These are phyloP conservation scores for Aspergillus cejpii DNA, from an alignment of 2,329 filamentous ascomycete genomes.

Conservation along the genomic window DNA sequence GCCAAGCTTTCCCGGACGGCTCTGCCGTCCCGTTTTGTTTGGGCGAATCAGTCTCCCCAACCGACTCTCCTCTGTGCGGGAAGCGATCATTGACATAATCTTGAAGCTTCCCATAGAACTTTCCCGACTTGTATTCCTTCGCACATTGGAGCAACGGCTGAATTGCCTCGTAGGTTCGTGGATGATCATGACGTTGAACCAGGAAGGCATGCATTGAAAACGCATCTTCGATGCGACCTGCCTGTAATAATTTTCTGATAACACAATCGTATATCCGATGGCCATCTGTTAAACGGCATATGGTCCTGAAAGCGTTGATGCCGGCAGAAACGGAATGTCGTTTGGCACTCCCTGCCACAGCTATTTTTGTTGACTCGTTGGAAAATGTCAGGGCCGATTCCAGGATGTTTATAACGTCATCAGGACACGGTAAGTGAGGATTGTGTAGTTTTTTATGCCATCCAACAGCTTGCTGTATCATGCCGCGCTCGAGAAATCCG, in stretches of 20 bases:
- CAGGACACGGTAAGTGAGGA: constrained; percentile 26
- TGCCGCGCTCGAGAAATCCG: constrained; percentile 28
- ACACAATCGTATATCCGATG: constrained; percentile 41
- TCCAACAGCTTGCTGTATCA: constrained; percentile 26
- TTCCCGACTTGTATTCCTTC: constrained; percentile 25
- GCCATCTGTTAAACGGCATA: constrained; percentile 37
- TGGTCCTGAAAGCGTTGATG: constrained; percentile 34
- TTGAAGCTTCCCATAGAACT: constrained; percentile 21
- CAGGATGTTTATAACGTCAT: constrained; percentile 29
- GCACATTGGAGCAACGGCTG: constrained; percentile 39
- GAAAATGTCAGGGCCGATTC: constrained; percentile 21
- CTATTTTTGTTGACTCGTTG: constrained; percentile 16
- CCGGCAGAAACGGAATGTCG: constrained; percentile 15
- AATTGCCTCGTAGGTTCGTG: constrained; percentile 33
- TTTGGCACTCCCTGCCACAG: constrained; percentile 5
- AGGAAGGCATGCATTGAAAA: constrained; percentile 45
- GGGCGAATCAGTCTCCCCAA: constrained; percentile 11
- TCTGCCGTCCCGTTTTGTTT: not conserved
- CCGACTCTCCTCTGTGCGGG: not conserved
- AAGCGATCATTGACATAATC: constrained; percentile 20
- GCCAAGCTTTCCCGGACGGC: constrained; percentile 3
- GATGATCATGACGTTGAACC: constrained; percentile 38
- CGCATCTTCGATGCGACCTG: constrained; percentile 35
- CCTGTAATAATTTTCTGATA: constrained; percentile 38
- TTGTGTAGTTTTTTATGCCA: constrained; percentile 37